Conservation (phyloP, 2,329 filamentous ascomycete genomes). For the Herpotrichia juniperi region DNA sequence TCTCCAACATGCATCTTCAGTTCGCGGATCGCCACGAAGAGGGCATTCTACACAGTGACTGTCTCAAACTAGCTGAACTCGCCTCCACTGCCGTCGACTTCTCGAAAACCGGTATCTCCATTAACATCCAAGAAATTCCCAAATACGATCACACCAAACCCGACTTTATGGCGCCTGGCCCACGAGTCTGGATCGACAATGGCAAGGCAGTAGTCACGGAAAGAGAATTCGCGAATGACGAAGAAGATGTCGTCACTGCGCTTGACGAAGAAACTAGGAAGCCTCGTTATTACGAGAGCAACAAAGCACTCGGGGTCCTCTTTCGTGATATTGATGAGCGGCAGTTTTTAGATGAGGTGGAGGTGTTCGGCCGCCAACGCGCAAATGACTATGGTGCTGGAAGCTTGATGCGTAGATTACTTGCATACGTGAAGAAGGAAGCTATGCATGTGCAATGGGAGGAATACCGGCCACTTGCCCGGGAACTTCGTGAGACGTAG, state of each 20-base stretch:
- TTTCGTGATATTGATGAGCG: conserved; percentile 77
- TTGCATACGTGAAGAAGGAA: conserved; percentile 47
- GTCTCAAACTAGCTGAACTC: conserved; percentile 42
- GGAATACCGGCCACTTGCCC: conserved; percentile 48
- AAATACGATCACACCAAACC: conserved; percentile 43
- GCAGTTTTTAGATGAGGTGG: conserved; percentile 58
- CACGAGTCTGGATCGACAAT: conserved; percentile 16
- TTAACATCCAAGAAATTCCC: conserved; percentile 1
- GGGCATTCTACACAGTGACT: conserved; percentile 13
- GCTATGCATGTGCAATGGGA: conserved; percentile 49
- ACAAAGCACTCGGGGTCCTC: conserved; percentile 71
- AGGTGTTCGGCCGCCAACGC: conserved; percentile 19
- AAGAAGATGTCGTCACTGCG: background rate
- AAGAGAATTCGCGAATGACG: background rate
- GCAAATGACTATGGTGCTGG: conserved; percentile 10
- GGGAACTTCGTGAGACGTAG: conserved; percentile 47
- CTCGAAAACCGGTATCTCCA: conserved; percentile 13
- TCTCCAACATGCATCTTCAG: conserved; percentile 9
- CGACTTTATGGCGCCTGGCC: conserved; percentile 61
- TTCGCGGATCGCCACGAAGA: conserved; percentile 13
- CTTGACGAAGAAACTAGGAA: conserved; percentile 1
- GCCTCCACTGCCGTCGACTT: conserved; percentile 38
- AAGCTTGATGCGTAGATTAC: conserved; percentile 41
- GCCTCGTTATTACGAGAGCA: conserved; percentile 68
- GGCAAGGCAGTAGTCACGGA: background rate